Evolutionary conservation across 1,284 basidiomycete genomes (phyloP), one percentile per base, ranked within the genome.

Genomic region (Erythrobasidium hasegawianum): DNA sequence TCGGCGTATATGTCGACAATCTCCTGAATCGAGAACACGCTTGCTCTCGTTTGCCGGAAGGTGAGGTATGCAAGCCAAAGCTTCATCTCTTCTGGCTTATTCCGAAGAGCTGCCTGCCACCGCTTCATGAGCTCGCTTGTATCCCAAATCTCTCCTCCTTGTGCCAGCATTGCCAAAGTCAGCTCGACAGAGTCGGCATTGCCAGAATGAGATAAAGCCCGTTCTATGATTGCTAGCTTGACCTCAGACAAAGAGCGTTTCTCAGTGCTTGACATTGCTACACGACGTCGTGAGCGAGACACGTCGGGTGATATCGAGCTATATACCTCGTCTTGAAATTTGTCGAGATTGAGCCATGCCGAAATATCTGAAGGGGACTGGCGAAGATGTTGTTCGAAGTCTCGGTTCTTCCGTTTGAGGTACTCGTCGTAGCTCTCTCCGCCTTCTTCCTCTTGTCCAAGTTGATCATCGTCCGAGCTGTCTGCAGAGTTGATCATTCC

Each of bases 231-330:
- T 16, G 67, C 39, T 8, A 68, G 40, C 81, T 81, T 87, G 86
- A 89, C 71, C 87, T 86, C 4, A 88, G 73, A 87, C 87, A 90
- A 69, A 85, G 85, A 76, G 87, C 81, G 82, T 83, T 86, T 16
- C 88, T 79, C 59, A 80, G 79, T 56, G 45, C 43, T 20, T 59
- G 41, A 20, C 62, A 53, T 33, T 24, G 54, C 52, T 4, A 8
- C n/a, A 14, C 29, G 62, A 38, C 45, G 20, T 40, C 29, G 41
- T 40, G 24, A 76, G 76, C 68, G 75, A 76, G 65, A 47, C 20
- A 26, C 40, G 2, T 49, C 16, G 8, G 27, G n/a, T 22, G 43
- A 20, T 41, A 45, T 4, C 14, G 3, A 8, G 7, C 54, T 40
- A 27, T 58, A 27, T 3, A 72, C 60, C 22, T 71, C 59, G 58